Conservation (phyloP, 2,329 filamentous ascomycete genomes). For the Chaetoscypha palmicola region DNA sequence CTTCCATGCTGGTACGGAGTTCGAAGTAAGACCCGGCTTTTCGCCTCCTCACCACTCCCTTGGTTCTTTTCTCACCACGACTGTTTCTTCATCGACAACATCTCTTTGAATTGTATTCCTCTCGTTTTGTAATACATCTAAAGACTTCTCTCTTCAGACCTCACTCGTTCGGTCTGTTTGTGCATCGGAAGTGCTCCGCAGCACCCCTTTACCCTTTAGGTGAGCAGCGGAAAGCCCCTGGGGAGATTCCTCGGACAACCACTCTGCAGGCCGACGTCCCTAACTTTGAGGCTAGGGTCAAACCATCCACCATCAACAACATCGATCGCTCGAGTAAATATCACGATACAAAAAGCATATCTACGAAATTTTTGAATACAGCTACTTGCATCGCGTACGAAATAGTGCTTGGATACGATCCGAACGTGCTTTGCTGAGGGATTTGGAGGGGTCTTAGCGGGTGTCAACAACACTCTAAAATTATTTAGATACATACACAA, state of each 20-base stretch:
- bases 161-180: slow-evolving; percentile 25
- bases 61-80: background rate
- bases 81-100: background rate
- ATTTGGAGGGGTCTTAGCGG: slow-evolving; percentile 4
- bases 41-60: background rate
- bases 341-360: slow-evolving; percentile 1
- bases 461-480: slow-evolving; percentile 25
- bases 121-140: slow-evolving; percentile 10
- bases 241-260: background rate
- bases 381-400: background rate
- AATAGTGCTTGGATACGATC: slow-evolving; percentile 1
- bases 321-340: background rate
- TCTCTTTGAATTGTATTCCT: slow-evolving; percentile 1
- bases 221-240: slow-evolving; percentile 7
- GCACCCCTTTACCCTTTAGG: too few species aligned
- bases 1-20: too few species aligned
- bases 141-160: too few species aligned
- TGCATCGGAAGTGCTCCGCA: slow-evolving; percentile 3
- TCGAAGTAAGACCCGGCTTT: background rate
- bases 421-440: too few species aligned
- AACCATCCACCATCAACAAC: slow-evolving; percentile 4
- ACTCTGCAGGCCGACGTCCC: background rate
- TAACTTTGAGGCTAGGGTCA: background rate
- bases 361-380: background rate
- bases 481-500: slow-evolving; percentile 30